Conservation (phyloP, 2,329 filamentous ascomycete genomes). For the Hypomyces rosellus region DNA sequence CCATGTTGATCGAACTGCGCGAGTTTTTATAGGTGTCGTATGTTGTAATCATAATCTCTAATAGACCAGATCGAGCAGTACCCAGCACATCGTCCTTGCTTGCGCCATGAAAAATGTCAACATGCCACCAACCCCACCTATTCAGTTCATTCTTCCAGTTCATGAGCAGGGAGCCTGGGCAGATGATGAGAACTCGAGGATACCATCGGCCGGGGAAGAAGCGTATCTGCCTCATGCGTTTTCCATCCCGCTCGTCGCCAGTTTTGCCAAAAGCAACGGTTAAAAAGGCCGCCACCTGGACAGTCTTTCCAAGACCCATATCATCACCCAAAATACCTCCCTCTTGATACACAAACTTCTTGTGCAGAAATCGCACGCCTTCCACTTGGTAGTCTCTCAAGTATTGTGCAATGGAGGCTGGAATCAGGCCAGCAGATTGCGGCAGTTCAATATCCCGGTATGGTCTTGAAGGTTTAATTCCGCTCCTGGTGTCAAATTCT, state of each 20-base stretch:
- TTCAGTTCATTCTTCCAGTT: constrained; percentile 87
- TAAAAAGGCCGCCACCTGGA: constrained; percentile 90
- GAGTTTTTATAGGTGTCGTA: constrained; percentile 85
- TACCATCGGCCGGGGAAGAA: constrained; percentile 65
- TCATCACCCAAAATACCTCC: constrained; percentile 91
- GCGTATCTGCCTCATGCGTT: constrained; percentile 82
- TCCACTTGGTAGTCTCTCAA: constrained; percentile 86
- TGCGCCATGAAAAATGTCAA: constrained; percentile 71
- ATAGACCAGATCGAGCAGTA: constrained; percentile 65
- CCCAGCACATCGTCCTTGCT: constrained; percentile 63
- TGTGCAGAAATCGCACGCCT: constrained; percentile 79
- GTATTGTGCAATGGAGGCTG: constrained; percentile 84
- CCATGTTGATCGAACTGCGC: constrained; percentile 65
- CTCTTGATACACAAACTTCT: constrained; percentile 83
- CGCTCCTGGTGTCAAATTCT: constrained; percentile 48
- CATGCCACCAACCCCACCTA: constrained; percentile 94
- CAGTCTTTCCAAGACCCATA: constrained; percentile 96
- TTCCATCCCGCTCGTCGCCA: constrained; percentile 76
- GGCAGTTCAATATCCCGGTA: constrained; percentile 72
- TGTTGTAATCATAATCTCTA: constrained; percentile 92
- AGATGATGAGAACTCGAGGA: constrained; percentile 70
- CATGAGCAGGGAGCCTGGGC: constrained; percentile 77
- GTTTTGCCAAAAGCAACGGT: constrained; percentile 92
- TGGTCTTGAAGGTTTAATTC: constrained; percentile 57
- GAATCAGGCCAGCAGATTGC: constrained; percentile 74